Percentiles rank a stretch among this genome's conserved stretches.
These are phyloP conservation scores for Arthrobotrys iridis DNA, from an alignment of 2,329 filamentous ascomycete species.

Conservation along the genomic window DNA sequence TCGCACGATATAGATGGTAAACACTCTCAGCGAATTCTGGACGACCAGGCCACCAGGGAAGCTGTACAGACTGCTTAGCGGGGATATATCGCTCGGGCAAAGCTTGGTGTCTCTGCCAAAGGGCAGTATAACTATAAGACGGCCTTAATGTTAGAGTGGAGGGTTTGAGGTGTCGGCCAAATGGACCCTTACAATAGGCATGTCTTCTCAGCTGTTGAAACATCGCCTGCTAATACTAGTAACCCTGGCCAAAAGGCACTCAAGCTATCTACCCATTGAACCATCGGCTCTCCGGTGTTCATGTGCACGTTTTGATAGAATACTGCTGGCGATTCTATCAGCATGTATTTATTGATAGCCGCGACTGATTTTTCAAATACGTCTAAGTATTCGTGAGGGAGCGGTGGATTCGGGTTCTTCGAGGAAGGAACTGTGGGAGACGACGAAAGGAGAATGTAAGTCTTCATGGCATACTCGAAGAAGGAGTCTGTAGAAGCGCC, in stretches of 20 bases:
- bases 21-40: constrained; percentile 98
- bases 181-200: constrained; percentile 72
- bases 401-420: constrained; percentile 31
- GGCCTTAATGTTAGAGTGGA: background rate
- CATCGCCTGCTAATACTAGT: constrained; percentile 82
- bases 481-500: constrained; percentile 98
- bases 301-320: constrained; percentile 92
- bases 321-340: constrained; percentile 74
- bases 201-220: constrained; percentile 89
- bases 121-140: constrained; percentile 73
- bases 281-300: constrained; percentile 71
- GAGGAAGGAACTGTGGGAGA: constrained; percentile 49
- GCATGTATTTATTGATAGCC: constrained; percentile 86
- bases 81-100: constrained; percentile 89
- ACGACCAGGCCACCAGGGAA: constrained; percentile 93
- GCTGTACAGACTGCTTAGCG: constrained; percentile 82
- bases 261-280: constrained; percentile 87
- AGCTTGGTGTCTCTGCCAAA: constrained; percentile 95
- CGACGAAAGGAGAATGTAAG: constrained; percentile 82
- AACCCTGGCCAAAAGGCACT: constrained; percentile 95
- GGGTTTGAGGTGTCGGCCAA: background rate
- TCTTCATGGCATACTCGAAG: constrained; percentile 97
- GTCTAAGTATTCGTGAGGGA: constrained; percentile 69
- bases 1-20: constrained; percentile 94
- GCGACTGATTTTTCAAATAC: constrained; percentile 87